Conservation (phyloP, 2,329 filamentous ascomycete genomes). For the Paracorniculantispora psalliotae region DNA sequence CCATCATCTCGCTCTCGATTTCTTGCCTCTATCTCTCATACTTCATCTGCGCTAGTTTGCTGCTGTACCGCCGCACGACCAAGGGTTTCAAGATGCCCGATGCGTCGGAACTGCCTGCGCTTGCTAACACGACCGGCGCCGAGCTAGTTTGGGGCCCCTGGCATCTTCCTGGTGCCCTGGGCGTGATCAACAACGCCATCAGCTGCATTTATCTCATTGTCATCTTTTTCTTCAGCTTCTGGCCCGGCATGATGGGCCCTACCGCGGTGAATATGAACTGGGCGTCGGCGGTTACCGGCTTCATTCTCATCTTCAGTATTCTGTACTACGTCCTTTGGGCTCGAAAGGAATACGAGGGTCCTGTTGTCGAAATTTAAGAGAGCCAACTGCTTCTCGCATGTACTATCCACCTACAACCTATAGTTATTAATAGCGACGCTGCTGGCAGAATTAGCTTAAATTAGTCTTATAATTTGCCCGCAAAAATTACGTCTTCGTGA, state of each 20-base stretch:
- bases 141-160: conserved; percentile 49
- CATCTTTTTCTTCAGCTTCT: conserved; percentile 53
- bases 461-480: background rate
- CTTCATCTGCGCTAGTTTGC: conserved; percentile 25
- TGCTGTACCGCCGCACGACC: conserved; percentile 27
- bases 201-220: conserved; percentile 49
- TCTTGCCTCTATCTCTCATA: conserved; percentile 28
- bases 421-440: background rate
- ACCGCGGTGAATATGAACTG: background rate
- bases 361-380: conserved; percentile 26
- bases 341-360: conserved; percentile 41
- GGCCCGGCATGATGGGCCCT: conserved; percentile 27
- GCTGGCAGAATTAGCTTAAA: background rate
- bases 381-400: background rate
- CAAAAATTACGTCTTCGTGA: too few species aligned
- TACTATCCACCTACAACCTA: background rate
- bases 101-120: conserved; percentile 21
- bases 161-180: conserved; percentile 44
- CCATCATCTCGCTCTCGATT: conserved; percentile 26
- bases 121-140: conserved; percentile 25
- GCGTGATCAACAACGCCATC: conserved; percentile 50
- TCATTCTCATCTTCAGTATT: conserved; percentile 36
- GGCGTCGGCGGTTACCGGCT: conserved; percentile 6
- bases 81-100: conserved; percentile 24
- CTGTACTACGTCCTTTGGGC: conserved; percentile 42